Base-by-base conservation (phyloP, 2,329 filamentous ascomycete species). In the Neophaeococcomyces mojaviensis region DNA sequence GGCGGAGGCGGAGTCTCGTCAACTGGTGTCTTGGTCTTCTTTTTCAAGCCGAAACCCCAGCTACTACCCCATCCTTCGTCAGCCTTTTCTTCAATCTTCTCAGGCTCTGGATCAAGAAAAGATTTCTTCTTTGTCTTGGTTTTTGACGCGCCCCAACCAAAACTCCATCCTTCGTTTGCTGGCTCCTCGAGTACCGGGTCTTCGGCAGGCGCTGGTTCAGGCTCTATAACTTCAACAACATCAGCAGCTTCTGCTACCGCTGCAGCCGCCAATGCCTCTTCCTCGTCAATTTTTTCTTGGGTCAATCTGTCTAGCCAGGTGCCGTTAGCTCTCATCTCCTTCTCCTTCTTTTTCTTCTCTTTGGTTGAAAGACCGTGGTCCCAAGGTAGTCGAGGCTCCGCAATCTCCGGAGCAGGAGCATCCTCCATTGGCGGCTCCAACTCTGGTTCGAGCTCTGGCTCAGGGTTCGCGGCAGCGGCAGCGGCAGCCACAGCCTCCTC, bases 11-110 rank as follows among this genome's bases (percentile, higher is more conserved):
- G 46, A 19, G 46, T 49, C 20, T 44, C 42, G 26, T 45, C 44
- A n/a, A 36, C 50, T 8, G 68, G 66, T 53, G 71, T 71, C 57
- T 69, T 68, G 43, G 67, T 70, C 54, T 71, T 70, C 54, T 68
- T 70, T 53, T 70, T 70, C 46, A 64, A 61, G 47, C 65, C 65
- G 51, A 59, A 62, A 47, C 65, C 63, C 64, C 68, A 72, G 50
- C 46, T 46, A 37, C 56, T 58, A 67, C 69, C 67, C 72, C 64
- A 64, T 54, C 72, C 65, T 58, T 68, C 61, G 58, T 72, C 65
- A 59, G 60, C 60, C 54, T 63, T 66, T 35, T 46, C 68, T 49
- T 72, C 67, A 20, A 70, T 64, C 46, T 67, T 69, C 50, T 74
- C 67, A 15, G 30, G 33, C 22, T 45, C 40, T 8, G 46, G 40